Evolutionary conservation across 257 asterid species (phyloP).

Genomic region (Pogostemon cablin): DNA sequence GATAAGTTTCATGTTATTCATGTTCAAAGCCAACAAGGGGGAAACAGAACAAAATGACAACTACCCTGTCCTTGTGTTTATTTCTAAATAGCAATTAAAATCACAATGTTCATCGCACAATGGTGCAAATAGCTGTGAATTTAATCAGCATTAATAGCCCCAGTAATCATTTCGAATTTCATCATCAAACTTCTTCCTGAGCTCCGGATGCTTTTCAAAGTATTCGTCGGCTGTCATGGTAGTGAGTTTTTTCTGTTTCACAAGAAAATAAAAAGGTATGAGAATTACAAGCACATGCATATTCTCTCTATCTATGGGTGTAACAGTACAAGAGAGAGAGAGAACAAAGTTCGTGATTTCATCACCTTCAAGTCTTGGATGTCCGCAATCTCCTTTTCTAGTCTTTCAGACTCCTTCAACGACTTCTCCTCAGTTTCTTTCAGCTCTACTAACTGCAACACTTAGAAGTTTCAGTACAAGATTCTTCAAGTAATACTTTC

Average conservation of each 20-base stretch:
- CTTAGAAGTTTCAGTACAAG: constrained; percentile 24
- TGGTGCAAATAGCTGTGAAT: constrained; percentile 18
- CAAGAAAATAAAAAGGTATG: constrained; percentile 15
- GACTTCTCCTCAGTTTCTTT: constrained; percentile 86
- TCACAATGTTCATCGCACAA: constrained; percentile 38
- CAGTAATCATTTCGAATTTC: constrained; percentile 65
- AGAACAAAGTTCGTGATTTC: neutral
- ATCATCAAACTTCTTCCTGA: constrained; percentile 71
- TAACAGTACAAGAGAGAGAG: neutral
- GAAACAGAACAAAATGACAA: constrained; percentile 31
- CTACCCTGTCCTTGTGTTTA: constrained; percentile 40
- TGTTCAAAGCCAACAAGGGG: constrained; percentile 31
- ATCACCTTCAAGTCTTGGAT: constrained; percentile 86
- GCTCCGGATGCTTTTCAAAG: constrained; percentile 90
- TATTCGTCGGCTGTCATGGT: constrained; percentile 98
- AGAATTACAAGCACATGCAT: constrained; percentile 20
- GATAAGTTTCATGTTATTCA: constrained; percentile 20
- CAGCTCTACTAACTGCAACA: constrained; percentile 81
- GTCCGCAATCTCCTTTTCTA: constrained; percentile 82
- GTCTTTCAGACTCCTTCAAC: constrained; percentile 75
- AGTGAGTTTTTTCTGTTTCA: constrained; percentile 67
- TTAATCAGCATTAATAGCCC: constrained; percentile 47
- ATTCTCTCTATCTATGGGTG: neutral
- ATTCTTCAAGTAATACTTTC: constrained; percentile 10
- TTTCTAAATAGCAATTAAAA: constrained; percentile 49